Conservation (phyloP, 768 basidiomycete species). For the Pulveroboletus frians region DNA sequence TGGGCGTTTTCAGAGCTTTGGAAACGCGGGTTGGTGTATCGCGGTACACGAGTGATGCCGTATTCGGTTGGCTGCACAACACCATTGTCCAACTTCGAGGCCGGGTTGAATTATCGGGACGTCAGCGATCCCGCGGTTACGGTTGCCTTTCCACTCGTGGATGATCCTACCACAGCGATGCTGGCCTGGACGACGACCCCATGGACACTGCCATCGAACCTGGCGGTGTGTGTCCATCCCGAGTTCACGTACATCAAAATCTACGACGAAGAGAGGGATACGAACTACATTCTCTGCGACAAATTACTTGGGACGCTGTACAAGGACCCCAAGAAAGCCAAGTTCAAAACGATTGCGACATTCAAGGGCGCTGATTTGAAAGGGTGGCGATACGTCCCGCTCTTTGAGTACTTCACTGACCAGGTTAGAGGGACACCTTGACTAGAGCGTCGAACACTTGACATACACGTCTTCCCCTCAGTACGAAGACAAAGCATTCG, state of each 20-base stretch:
- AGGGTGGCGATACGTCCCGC: slow-evolving; percentile 90
- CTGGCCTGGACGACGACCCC: slow-evolving; percentile 99
- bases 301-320: slow-evolving; percentile 80
- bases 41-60: slow-evolving; percentile 93
- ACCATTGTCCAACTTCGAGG: slow-evolving; percentile 96
- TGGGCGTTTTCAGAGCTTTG: slow-evolving; percentile 97
- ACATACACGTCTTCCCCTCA: slow-evolving; percentile 27
- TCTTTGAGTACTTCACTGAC: slow-evolving; percentile 96
- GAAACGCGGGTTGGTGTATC: slow-evolving; percentile 88
- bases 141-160: slow-evolving; percentile 86
- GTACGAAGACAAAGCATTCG: slow-evolving; percentile 90
- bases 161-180: slow-evolving; percentile 85
- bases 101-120: slow-evolving; percentile 86
- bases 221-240: slow-evolving; percentile 93
- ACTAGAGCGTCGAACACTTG: not conserved
- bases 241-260: slow-evolving; percentile 97
- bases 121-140: slow-evolving; percentile 95
- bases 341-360: slow-evolving; percentile 84
- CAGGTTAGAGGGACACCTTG: slow-evolving; percentile 47
- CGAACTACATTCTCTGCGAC: slow-evolving; percentile 91
- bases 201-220: slow-evolving; percentile 95
- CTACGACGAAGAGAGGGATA: slow-evolving; percentile 78
- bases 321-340: slow-evolving; percentile 96
- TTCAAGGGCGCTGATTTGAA: slow-evolving; percentile 93
- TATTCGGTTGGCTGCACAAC: slow-evolving; percentile 97